phyloP scores from a whole-genome alignment of 805 yeast genomes.

The Lachancea fermentati region DNA sequence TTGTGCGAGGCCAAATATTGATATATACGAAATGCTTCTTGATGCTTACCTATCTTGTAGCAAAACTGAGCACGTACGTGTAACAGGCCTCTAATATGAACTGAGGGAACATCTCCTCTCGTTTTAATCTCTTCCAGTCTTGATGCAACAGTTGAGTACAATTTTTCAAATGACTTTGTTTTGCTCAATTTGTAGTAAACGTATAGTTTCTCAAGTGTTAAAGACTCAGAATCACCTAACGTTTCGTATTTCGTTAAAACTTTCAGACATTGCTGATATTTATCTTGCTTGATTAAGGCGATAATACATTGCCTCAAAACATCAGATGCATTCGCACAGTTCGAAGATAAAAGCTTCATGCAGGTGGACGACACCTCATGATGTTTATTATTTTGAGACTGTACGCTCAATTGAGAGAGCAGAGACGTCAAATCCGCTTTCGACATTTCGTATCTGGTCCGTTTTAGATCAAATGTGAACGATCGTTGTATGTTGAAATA shows the following conservation, averaged over 20 bases:
- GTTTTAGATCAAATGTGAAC: background rate
- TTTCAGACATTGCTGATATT: constrained; percentile 47
- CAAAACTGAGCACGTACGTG: constrained; percentile 50
- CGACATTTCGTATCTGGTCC: constrained; percentile 15
- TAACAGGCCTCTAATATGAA: constrained; percentile 34
- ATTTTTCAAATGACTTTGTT: constrained; percentile 27
- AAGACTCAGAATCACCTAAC: constrained; percentile 34
- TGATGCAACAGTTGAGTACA: constrained; percentile 16
- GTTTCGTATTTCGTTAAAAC: constrained; percentile 37
- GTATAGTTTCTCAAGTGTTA: constrained; percentile 53
- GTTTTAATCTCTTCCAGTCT: constrained; percentile 12
- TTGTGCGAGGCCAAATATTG: constrained; percentile 38
- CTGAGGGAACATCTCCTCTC: background rate
- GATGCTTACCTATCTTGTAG: constrained; percentile 46
- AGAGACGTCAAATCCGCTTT: constrained; percentile 21
- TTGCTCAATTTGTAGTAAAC: constrained; percentile 52
- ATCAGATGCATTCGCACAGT: constrained; percentile 17
- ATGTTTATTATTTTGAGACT: constrained; percentile 26
- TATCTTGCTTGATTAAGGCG: constrained; percentile 60
- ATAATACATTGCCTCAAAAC: constrained; percentile 45
- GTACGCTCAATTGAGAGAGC: constrained; percentile 27
- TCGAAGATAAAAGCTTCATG: constrained; percentile 17
- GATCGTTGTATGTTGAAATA: background rate
- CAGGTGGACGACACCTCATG: constrained; percentile 25
- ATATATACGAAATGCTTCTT: constrained; percentile 48